Evolutionary conservation across 805 yeast genomes (phyloP), one percentile per base, ranked within the genome.

Genomic region (Cyberlindnera lachancei): DNA sequence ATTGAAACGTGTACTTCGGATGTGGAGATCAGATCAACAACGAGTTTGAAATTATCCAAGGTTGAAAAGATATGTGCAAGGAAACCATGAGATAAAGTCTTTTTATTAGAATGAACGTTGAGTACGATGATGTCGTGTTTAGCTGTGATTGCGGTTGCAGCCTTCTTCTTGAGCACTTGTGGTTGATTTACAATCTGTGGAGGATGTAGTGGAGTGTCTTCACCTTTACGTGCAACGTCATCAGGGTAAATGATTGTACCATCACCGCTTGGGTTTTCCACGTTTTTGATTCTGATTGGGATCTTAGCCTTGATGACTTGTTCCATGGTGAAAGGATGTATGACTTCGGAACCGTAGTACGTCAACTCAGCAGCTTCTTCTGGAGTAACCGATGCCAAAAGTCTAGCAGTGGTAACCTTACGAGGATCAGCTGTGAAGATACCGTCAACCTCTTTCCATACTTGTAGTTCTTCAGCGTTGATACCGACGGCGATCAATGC

Each of bases 401-500:
- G 65, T 46, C 95, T 70, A 4, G 98, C 98, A 35, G 75, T 76
- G 23, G 87, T 80, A 18, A 92, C 97, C 50, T 92, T 92, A 40
- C 98, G 70, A 25, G 98, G 98, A 56, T 92, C 98, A 3, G 98
- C 98, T 1, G 97, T 88, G 65, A 92, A 92, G 24, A 92, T 92
- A 48, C 98, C 98, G 56, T 92, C 98, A 32, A 92, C 98, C 64
- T 92, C 98, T 51, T 92, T 92, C 98, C 98, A 92, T 30, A 92
- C 85, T 63, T 92, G 98, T 41, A 92, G 68, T 60, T 92, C 98
- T 27, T 86, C 94, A 5, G 97, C 96, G 41, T 70, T 74, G 30
- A 81, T 60, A 2, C 96, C 98, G 18, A 92, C 97, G 0, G 98
- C 96, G 24, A 87, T 73, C 51, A 92, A 68, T 2, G 97, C 98